Conservation (phyloP, 805 yeast genomes). For the Myxozyma melibiosi region DNA sequence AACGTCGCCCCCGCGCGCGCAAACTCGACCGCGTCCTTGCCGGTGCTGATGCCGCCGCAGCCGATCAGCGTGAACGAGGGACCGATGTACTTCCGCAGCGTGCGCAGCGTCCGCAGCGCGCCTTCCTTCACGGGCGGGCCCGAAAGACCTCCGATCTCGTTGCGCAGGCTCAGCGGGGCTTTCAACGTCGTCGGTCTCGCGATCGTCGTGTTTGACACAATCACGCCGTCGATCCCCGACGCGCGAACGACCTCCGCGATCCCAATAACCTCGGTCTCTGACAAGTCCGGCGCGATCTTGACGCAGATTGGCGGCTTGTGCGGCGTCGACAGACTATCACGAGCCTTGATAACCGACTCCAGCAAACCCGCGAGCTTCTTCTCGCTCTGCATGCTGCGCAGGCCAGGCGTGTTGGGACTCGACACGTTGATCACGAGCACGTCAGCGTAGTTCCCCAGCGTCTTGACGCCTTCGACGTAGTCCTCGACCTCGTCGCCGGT, state of each 20-base stretch:
- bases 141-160: slow-evolving; percentile 84
- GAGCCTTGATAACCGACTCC: slow-evolving; percentile 60
- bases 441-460: slow-evolving; percentile 83
- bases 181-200: slow-evolving; percentile 69
- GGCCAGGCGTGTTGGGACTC: slow-evolving; percentile 94
- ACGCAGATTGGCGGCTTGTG: slow-evolving; percentile 78
- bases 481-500: slow-evolving; percentile 87
- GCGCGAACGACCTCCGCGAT: slow-evolving; percentile 78
- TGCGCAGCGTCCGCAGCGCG: slow-evolving; percentile 68
- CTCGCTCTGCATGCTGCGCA: slow-evolving; percentile 82
- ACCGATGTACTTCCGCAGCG: slow-evolving; percentile 75
- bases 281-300: slow-evolving; percentile 91
- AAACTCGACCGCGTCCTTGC: slow-evolving; percentile 86
- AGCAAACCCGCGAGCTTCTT: slow-evolving; percentile 69
- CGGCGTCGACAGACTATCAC: slow-evolving; percentile 53
- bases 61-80: slow-evolving; percentile 79
- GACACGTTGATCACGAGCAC: slow-evolving; percentile 89
- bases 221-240: slow-evolving; percentile 85
- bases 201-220: slow-evolving; percentile 89
- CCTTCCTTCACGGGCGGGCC: slow-evolving; percentile 89
- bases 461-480: slow-evolving; percentile 79
- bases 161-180: slow-evolving; percentile 50
- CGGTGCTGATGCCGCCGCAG: slow-evolving; percentile 90
- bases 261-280: slow-evolving; percentile 75
- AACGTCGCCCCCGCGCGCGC: slow-evolving; percentile 94